Evolutionary conservation across 805 yeast genomes (phyloP).

Genomic region (Zygosaccharomyces pseudorouxii): DNA sequence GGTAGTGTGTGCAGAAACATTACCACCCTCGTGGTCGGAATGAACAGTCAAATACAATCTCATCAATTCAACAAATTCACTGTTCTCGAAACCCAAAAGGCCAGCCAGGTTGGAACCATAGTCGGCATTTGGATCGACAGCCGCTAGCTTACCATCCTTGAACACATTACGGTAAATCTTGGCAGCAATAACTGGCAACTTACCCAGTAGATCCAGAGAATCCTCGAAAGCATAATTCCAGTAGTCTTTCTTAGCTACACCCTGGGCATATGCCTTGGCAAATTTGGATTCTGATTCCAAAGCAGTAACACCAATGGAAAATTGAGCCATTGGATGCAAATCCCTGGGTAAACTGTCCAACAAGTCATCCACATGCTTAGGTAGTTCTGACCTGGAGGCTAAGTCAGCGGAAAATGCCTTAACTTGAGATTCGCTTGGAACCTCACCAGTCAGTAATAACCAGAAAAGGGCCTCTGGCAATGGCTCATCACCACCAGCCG

Average conservation of each 20-base stretch:
- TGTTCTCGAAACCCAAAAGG: constrained; percentile 53
- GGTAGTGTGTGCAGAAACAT: constrained; percentile 82
- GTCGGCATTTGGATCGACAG: constrained; percentile 51
- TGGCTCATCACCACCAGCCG: constrained; percentile 62
- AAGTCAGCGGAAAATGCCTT: constrained; percentile 68
- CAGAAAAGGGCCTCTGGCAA: constrained; percentile 80
- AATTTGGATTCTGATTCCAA: constrained; percentile 78
- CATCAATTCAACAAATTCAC: constrained; percentile 72
- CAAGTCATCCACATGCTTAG: constrained; percentile 69
- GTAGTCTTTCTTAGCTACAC: constrained; percentile 77
- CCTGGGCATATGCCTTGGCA: constrained; percentile 79
- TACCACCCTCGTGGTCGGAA: constrained; percentile 89
- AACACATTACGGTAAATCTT: constrained; percentile 79
- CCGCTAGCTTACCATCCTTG: constrained; percentile 68
- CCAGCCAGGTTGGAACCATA: constrained; percentile 63
- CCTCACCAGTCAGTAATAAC: constrained; percentile 78
- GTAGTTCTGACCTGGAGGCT: constrained; percentile 72
- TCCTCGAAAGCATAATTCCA: constrained; percentile 84
- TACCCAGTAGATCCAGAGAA: constrained; percentile 73
- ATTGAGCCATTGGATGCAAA: constrained; percentile 88
- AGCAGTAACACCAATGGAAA: constrained; percentile 76
- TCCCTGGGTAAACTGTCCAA: constrained; percentile 69
- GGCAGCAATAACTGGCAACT: constrained; percentile 76
- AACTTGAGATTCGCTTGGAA: constrained; percentile 68
- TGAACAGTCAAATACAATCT: constrained; percentile 78